A percentile compares a stretch with the other conserved stretches of the same genome.
Conservation (phyloP, 2,329 filamentous ascomycete species). For the Exophiala aquamarina region DNA sequence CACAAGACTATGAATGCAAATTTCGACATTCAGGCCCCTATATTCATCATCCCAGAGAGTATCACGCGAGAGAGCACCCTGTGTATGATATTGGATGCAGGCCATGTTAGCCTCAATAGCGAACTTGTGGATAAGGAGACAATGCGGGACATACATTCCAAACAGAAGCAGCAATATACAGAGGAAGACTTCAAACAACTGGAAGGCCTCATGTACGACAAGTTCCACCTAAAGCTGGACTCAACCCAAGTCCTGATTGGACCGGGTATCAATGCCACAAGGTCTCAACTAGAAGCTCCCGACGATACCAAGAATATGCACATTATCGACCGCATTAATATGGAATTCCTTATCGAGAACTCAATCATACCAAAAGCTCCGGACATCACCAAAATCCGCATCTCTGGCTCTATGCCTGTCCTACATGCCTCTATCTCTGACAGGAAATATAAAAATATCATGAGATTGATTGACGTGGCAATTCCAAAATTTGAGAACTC, state of each 20-base stretch:
- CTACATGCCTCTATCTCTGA: slow-evolving; percentile 91
- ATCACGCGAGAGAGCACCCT: slow-evolving; percentile 78
- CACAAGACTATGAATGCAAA: slow-evolving; percentile 98
- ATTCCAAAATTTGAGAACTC: slow-evolving; percentile 76
- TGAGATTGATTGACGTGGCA: slow-evolving; percentile 93
- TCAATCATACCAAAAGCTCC: slow-evolving; percentile 96
- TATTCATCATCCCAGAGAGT: slow-evolving; percentile 94
- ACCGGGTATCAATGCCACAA: slow-evolving; percentile 86
- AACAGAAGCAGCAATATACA: slow-evolving; percentile 82
- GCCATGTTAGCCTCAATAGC: slow-evolving; percentile 91
- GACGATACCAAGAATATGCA: slow-evolving; percentile 73
- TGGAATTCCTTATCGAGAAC: slow-evolving; percentile 93
- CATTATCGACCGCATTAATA: slow-evolving; percentile 94
- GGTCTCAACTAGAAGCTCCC: slow-evolving; percentile 70
- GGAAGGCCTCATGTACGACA: slow-evolving; percentile 96
- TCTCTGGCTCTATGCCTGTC: slow-evolving; percentile 88
- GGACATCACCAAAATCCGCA: slow-evolving; percentile 85
- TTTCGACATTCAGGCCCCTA: slow-evolving; percentile 88
- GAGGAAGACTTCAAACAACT: slow-evolving; percentile 85
- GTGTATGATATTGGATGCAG: slow-evolving; percentile 92
- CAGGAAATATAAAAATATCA: slow-evolving; percentile 92
- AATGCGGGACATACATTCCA: slow-evolving; percentile 83
- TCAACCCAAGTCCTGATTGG: slow-evolving; percentile 96
- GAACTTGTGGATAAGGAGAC: slow-evolving; percentile 91
- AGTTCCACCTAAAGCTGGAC: slow-evolving; percentile 87